phyloP scores from a whole-genome alignment of 441 rosid genomes.

The Adansonia rubrostipa region DNA sequence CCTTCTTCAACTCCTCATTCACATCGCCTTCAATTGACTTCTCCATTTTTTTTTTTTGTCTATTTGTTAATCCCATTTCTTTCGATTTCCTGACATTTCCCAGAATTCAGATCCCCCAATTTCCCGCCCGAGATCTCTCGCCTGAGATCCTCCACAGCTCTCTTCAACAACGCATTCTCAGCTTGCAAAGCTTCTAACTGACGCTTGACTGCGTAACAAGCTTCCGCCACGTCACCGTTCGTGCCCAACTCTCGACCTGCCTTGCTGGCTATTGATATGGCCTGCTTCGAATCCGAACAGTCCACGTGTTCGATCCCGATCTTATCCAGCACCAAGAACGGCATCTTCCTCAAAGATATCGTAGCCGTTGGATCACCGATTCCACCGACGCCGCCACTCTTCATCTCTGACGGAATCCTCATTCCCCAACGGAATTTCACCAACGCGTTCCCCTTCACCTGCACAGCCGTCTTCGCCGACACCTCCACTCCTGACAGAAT shows the following conservation, averaged over 20 bases:
- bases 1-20: conserved; percentile 59
- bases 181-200: conserved; percentile 65
- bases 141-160: conserved; percentile 72
- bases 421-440: conserved; percentile 86
- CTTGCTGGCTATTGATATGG: conserved; percentile 19
- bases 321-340: conserved; percentile 78
- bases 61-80: conserved; percentile 42
- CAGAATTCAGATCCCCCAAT: conserved; percentile 36
- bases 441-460: not conserved
- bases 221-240: conserved; percentile 51
- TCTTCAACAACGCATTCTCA: conserved; percentile 63
- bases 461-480: no score
- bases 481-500: no score
- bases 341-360: conserved; percentile 60
- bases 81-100: conserved; percentile 50
- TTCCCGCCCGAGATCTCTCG: conserved; percentile 45
- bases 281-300: conserved; percentile 33
- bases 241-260: conserved; percentile 29
- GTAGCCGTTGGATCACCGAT: conserved; percentile 42
- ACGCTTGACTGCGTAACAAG: conserved; percentile 52
- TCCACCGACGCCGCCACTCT: conserved; percentile 24
- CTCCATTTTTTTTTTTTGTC: conserved; percentile 23
- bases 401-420: conserved; percentile 65
- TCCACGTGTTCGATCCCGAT: conserved; percentile 80
- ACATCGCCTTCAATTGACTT: conserved; percentile 42